Base-by-base conservation (phyloP, 768 basidiomycete species). In the Erythrobasidium yunnanense region DNA sequence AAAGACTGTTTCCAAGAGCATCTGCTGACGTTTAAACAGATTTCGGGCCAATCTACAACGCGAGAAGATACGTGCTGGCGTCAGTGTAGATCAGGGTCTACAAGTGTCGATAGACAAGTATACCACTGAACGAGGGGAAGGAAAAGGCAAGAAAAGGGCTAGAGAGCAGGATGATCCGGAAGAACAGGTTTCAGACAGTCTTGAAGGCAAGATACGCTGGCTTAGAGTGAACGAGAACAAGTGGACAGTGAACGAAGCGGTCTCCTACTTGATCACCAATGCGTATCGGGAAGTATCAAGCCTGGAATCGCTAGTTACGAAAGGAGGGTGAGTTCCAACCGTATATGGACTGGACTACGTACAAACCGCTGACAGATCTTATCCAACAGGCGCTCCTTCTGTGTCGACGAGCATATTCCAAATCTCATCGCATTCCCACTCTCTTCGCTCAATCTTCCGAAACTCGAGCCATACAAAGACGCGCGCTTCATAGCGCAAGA, bases 401-500 rank as follows among this genome's bases (percentile, higher is more conserved):
- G 81, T 38, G 79, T 80, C 66, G 93, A 97, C 73, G 77, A 79
- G 17, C 93, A 96, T 74, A 82, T 99, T 20, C 82, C 85, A 1
- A 81, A 90, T 73, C 83, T 95, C 23, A 81, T 96, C 49, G 78
- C 84, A 42, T 90, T 93, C 58, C 84, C 88, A 7, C 78, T 79
- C 67, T 45, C 66, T 0, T 75, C 78, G 13, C 79, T 83, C 47
- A 83, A 25, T 20, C 70, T 93, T 68, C 83, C 83, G n/a, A 81
- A 83, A 32, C 84, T 90, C 68, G 77, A 80, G 1, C 81, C 84
- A 22, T 95, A 91, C 77, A 79, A 79, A 69, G 78, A 81, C 32
- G 90, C 91, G 27, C 87, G 85, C 66, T 78, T 97, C 33, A 92
- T 99, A 67, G 78, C 97, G 4, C 95, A 99, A 76, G 95, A 99